Evolutionary conservation across 192 early-diverging fungal genomes (phyloP).

Genomic region (Geranomyces variabilis): DNA sequence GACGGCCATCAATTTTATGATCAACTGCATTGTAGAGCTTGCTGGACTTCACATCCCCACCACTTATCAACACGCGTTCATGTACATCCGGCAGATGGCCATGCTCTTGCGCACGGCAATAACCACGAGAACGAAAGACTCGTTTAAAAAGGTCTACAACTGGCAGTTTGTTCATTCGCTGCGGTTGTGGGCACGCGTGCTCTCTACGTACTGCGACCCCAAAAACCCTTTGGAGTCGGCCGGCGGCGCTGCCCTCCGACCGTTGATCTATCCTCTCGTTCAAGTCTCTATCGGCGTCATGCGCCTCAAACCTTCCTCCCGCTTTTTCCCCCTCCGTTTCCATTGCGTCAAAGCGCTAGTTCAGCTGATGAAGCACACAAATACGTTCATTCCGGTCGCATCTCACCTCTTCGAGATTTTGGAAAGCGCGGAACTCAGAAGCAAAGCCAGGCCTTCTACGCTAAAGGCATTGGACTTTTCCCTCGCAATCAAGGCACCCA

Average conservation of each 20-base stretch:
- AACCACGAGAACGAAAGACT: constrained; percentile 78
- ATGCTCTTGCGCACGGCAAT: constrained; percentile 90
- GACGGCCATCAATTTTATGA: constrained; percentile 86
- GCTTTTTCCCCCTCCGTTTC: constrained; percentile 92
- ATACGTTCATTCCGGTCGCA: constrained; percentile 82
- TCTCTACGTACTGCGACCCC: constrained; percentile 71
- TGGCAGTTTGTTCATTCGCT: constrained; percentile 97
- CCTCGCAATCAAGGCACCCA: constrained; percentile 75
- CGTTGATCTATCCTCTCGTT: constrained; percentile 87
- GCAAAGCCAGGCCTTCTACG: constrained; percentile 75
- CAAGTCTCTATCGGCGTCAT: constrained; percentile 43
- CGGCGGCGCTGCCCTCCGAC: constrained; percentile 40
- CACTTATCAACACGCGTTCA: constrained; percentile 93
- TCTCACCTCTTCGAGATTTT: constrained; percentile 79
- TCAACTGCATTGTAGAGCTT: constrained; percentile 88
- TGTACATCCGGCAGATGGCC: constrained; percentile 91
- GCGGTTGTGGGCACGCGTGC: constrained; percentile 85
- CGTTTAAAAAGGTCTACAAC: constrained; percentile 89
- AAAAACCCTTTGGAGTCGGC: constrained; percentile 50
- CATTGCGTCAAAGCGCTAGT: constrained; percentile 77
- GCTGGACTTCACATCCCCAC: constrained; percentile 74
- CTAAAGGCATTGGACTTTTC: constrained; percentile 85
- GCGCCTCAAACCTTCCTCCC: constrained; percentile 81
- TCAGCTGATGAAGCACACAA: constrained; percentile 71
- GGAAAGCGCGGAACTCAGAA: constrained; percentile 66